Evolutionary conservation across 2,329 filamentous ascomycete species (phyloP).

Genomic region (Capronia coronata): DNA sequence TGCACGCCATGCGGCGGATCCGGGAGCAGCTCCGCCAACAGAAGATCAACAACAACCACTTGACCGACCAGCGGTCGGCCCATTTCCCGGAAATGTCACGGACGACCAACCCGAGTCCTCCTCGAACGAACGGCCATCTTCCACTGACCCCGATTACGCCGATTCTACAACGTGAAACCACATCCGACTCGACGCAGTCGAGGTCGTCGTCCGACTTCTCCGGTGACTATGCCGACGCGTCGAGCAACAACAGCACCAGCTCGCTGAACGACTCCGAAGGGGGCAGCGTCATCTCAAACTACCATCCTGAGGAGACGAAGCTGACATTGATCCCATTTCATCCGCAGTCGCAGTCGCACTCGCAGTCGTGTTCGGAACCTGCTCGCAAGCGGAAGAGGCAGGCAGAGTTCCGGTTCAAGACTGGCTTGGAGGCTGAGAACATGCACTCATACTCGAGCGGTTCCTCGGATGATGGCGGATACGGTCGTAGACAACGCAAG

Average conservation of each 20-base stretch:
- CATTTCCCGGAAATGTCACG: slow-evolving; percentile 14
- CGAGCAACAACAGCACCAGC: slow-evolving; percentile 7
- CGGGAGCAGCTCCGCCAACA: slow-evolving; percentile 22
- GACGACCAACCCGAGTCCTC: neutral
- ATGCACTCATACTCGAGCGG: slow-evolving; percentile 5
- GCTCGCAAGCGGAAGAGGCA: slow-evolving; percentile 11
- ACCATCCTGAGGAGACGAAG: slow-evolving; percentile 1
- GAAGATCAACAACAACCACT: slow-evolving; percentile 17
- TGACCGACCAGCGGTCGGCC: slow-evolving; percentile 9
- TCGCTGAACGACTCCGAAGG: slow-evolving; percentile 12
- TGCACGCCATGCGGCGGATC: slow-evolving; percentile 24
- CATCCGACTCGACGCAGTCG: neutral
- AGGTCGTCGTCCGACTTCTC: slow-evolving; percentile 8
- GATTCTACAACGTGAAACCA: slow-evolving; percentile 4
- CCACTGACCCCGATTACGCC: too few relatives aligned
- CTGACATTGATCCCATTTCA: neutral
- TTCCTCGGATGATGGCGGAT: slow-evolving; percentile 4
- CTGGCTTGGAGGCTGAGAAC: slow-evolving; percentile 9
- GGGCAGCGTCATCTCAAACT: slow-evolving; percentile 10
- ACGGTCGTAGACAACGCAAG: slow-evolving; percentile 1
- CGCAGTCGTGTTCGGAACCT: neutral
- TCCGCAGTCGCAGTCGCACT: neutral
- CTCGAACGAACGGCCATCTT: neutral
- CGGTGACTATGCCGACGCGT: slow-evolving; percentile 13
- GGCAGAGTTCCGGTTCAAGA: slow-evolving; percentile 15